These are phyloP conservation scores for Agaricus sinodeliciosus DNA, from an alignment of 768 basidiomycete genomes.

Conservation along the genomic window DNA sequence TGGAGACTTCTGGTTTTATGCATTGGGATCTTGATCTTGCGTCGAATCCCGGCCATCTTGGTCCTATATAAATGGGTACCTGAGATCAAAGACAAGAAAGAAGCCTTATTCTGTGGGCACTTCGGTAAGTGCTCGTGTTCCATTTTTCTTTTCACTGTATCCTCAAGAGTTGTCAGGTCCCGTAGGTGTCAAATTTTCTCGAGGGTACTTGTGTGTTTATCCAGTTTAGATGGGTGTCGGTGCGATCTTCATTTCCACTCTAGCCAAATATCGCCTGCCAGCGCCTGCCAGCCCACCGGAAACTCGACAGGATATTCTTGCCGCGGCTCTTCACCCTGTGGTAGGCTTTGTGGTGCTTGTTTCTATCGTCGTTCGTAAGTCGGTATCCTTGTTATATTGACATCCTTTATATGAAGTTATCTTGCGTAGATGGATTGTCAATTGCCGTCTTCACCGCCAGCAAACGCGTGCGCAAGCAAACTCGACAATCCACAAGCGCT, in stretches of 20 bases:
- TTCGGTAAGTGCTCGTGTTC: conserved; percentile 51
- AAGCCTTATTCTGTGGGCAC: conserved; percentile 89
- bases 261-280: conserved; percentile 61
- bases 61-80: conserved; percentile 79
- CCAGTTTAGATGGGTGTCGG: conserved; percentile 77
- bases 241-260: conserved; percentile 79
- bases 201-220: neutral
- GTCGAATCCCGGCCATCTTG: conserved; percentile 77
- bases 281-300: conserved; percentile 51
- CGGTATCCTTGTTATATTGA: neutral
- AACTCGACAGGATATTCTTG: conserved; percentile 67
- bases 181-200: conserved; percentile 26
- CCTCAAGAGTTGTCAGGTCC: conserved; percentile 33
- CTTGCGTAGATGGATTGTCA: conserved; percentile 51
- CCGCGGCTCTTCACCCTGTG: conserved; percentile 69
- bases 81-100: conserved; percentile 77
- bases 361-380: conserved; percentile 78
- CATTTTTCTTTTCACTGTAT: neutral
- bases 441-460: conserved; percentile 62
- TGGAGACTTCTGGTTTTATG: conserved; percentile 69
- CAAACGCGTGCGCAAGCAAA: conserved; percentile 36
- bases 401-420: neutral
- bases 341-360: conserved; percentile 83
- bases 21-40: conserved; percentile 60
- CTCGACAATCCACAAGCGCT: conserved; percentile 38